Percentiles rank a stretch among this genome's conserved stretches.
Conservation (phyloP, 2,329 filamentous ascomycete genomes). For the Escovopsis sp. region DNA sequence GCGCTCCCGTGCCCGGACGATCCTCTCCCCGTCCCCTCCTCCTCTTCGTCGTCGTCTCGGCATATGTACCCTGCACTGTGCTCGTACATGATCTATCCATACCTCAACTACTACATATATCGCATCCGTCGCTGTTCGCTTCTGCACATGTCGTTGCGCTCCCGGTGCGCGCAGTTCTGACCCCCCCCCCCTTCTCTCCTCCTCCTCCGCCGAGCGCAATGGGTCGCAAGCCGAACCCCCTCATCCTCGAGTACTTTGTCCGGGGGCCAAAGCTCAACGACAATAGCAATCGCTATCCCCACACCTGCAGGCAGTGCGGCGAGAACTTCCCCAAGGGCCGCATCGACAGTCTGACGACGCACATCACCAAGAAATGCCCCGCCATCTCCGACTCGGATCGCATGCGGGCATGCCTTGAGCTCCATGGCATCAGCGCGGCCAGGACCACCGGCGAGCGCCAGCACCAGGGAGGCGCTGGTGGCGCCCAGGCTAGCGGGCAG, state of each 20-base stretch:
- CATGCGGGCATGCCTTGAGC: slow-evolving; percentile 56
- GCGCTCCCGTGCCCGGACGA: not conserved
- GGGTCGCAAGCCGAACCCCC: slow-evolving; percentile 70
- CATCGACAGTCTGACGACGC: slow-evolving; percentile 65
- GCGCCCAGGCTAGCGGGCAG: slow-evolving; percentile 15
- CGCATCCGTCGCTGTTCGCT: slow-evolving; percentile 4
- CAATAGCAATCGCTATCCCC: slow-evolving; percentile 80
- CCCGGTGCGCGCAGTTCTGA: slow-evolving; percentile 13
- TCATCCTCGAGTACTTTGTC: slow-evolving; percentile 81
- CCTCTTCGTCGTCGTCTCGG: too few relatives aligned
- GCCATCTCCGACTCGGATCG: slow-evolving; percentile 61
- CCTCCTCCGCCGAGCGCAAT: slow-evolving; percentile 30
- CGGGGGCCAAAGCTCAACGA: slow-evolving; percentile 76
- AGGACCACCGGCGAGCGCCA: slow-evolving; percentile 18
- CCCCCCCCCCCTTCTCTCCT: not conserved
- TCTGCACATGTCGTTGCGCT: slow-evolving; percentile 9
- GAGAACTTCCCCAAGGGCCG: slow-evolving; percentile 84
- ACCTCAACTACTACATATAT: too few relatives aligned
- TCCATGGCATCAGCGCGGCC: slow-evolving; percentile 53
- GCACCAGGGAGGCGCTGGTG: slow-evolving; percentile 9
- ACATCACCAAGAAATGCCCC: slow-evolving; percentile 77
- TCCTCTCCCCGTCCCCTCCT: not conserved
- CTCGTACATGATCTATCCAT: too few relatives aligned
- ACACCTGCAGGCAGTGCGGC: slow-evolving; percentile 79
- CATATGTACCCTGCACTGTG: too few relatives aligned